Percentiles rank a stretch among this genome's conserved stretches.
Conservation (phyloP, 2,329 filamentous ascomycete genomes). For the Onygenales sp. region DNA sequence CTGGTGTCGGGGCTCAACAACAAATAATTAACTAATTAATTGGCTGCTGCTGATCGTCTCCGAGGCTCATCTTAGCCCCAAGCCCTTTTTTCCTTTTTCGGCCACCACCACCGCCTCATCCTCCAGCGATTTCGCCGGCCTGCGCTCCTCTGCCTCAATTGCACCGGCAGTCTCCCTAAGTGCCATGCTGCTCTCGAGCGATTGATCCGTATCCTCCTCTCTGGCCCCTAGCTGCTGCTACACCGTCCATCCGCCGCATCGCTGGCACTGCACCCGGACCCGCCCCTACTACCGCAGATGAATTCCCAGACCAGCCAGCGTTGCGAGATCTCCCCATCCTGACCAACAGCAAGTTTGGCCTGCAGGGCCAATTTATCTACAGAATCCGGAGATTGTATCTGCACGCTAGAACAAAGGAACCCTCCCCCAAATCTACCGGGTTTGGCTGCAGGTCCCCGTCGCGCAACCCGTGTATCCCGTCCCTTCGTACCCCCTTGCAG, state of each 20-base stretch:
- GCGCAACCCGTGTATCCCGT: background rate
- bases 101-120: background rate
- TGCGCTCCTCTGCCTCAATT: too few relatives aligned
- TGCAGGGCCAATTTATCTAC: background rate
- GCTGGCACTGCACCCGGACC: background rate
- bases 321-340: background rate
- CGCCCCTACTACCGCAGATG: background rate
- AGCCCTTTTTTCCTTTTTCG: too few relatives aligned
- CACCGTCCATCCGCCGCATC: background rate
- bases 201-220: background rate
- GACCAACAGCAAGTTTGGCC: background rate
- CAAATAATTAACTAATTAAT: background rate
- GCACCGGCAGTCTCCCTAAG: too few relatives aligned
- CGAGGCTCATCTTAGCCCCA: background rate
- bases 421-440: background rate
- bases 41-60: background rate
- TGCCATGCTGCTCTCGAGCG: too few relatives aligned
- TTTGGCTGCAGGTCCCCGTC: slow-evolving; percentile 1
- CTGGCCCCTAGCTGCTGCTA: background rate
- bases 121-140: background rate
- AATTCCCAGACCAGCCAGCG: background rate
- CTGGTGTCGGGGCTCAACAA: too few relatives aligned
- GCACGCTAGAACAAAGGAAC: background rate
- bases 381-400: background rate
- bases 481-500: background rate